These are phyloP conservation scores for Crithidia fasciculata DNA, from an alignment of 208 protist genomes.

Conservation along the genomic window DNA sequence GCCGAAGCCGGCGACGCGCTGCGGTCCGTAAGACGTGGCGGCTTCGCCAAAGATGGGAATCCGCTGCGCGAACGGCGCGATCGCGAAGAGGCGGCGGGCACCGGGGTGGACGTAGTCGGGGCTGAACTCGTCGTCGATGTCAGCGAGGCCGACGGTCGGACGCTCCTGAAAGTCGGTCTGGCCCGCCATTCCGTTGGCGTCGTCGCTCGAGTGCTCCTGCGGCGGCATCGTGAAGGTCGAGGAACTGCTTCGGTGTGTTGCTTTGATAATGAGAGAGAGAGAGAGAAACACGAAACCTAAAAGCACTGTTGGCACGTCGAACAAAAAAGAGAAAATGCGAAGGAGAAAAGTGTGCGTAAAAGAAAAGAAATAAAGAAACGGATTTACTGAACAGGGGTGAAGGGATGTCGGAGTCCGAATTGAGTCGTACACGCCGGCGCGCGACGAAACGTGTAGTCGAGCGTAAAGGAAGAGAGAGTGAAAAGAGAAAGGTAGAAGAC, in stretches of 20 bases:
- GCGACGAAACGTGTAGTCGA: too few species aligned
- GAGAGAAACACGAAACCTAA: background rate
- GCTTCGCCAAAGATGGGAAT: slow-evolving; percentile 53
- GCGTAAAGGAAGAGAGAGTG: too few species aligned
- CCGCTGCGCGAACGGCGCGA: slow-evolving; percentile 22
- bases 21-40: slow-evolving; percentile 43
- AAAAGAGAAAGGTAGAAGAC: too few species aligned
- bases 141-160: slow-evolving; percentile 1
- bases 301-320: background rate
- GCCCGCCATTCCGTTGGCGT: background rate
- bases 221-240: background rate
- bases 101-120: slow-evolving; percentile 44
- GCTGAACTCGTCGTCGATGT: slow-evolving; percentile 27
- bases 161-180: background rate
- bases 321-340: slow-evolving; percentile 1
- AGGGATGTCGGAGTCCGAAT: too few species aligned
- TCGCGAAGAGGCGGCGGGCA: slow-evolving; percentile 37
- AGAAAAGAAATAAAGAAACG: background rate
- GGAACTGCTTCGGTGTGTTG: background rate
- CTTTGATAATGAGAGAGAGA: background rate
- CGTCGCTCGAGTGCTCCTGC: background rate
- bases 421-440: too few species aligned
- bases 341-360: background rate
- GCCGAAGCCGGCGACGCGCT: slow-evolving; percentile 34
- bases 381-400: background rate